Base-by-base conservation (phyloP, 768 basidiomycete species). In the Leccinum incarnatum region DNA sequence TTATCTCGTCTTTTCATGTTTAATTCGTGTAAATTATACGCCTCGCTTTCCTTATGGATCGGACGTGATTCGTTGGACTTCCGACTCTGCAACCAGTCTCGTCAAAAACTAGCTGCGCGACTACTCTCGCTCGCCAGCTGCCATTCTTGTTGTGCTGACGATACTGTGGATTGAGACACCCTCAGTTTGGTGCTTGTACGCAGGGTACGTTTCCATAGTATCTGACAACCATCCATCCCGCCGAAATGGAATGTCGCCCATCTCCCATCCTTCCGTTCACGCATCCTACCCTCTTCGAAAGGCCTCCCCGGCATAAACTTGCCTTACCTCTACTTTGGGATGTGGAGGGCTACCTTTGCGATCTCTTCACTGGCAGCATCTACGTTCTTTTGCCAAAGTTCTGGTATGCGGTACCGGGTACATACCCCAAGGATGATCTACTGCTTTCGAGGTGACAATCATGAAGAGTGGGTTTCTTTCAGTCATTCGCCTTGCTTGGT, bases 291-390 rank as follows among this genome's bases (percentile, higher is more conserved):
- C 23, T 23, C 23, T 23, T 23, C 23, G 23, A 23, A 23, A 23
- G 23, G 23, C 23, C 23, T 23, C 23, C 23, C 23, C 23, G 23
- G 23, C 23, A 23, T 23, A 23, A 23, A 23, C 23, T 23, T 23
- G 23, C 23, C 96, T 0, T 98, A 98, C 71, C 83, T 98, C 2
- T 98, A 98, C 74, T 98, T 95, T 71, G 97, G 97, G 62, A 98
- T 98, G 95, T 98, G 97, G 97, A 81, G 94, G 54, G 96, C 96
- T 23, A 94, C 94, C 0, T 98, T 98, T 74, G 93, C 95, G 97
- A 99, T 69, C 81, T 99, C 1, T 98, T 96, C 75, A 95, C 23
- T 23, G 23, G 23, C 3, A 23, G 93, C 57, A 29, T 29, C 27
- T 29, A 95, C 71, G 93, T 99, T 56, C 97, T 73, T 98, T 98